phyloP scores from a whole-genome alignment of 805 yeast genomes.

The Cyberlindnera nakhonratchasimensis region DNA sequence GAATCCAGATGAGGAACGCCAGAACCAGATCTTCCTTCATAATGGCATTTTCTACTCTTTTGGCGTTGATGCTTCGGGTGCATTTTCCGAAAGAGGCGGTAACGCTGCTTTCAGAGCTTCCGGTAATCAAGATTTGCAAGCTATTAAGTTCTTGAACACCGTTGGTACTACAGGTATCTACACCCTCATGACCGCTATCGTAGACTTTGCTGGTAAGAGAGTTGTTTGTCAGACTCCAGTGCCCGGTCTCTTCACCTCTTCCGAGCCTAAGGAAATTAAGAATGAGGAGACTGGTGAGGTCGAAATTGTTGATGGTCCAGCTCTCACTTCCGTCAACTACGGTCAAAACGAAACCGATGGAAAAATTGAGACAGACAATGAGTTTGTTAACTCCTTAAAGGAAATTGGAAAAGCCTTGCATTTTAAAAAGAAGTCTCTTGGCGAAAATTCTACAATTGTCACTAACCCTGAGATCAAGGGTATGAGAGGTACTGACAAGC shows the following conservation, averaged over 20 bases:
- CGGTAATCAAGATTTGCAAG: constrained; percentile 71
- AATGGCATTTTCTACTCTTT: constrained; percentile 86
- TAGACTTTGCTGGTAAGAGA: constrained; percentile 88
- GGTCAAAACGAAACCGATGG: constrained; percentile 67
- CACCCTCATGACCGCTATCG: constrained; percentile 76
- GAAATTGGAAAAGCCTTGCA: constrained; percentile 73
- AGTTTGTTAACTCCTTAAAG: constrained; percentile 53
- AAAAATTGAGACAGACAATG: constrained; percentile 45
- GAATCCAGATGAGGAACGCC: constrained; percentile 69
- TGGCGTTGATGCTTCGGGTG: constrained; percentile 67
- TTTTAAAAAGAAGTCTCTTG: constrained; percentile 63
- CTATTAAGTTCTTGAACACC: constrained; percentile 65
- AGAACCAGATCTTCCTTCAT: constrained; percentile 64
- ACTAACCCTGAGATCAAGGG: constrained; percentile 84
- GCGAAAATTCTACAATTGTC: constrained; percentile 43
- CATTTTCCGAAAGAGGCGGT: constrained; percentile 67
- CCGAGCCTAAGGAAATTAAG: constrained; percentile 37
- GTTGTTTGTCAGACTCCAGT: constrained; percentile 92
- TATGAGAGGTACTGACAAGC: constrained; percentile 76
- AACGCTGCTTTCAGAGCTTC: constrained; percentile 83
- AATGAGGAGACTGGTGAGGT: constrained; percentile 39
- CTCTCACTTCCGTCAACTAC: constrained; percentile 40
- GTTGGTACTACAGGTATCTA: constrained; percentile 60
- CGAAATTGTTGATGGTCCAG: constrained; percentile 33
- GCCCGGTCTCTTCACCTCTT: constrained; percentile 61